phyloP scores from a whole-genome alignment of 2,329 filamentous ascomycete genomes.

The Remersonia thermophila region DNA sequence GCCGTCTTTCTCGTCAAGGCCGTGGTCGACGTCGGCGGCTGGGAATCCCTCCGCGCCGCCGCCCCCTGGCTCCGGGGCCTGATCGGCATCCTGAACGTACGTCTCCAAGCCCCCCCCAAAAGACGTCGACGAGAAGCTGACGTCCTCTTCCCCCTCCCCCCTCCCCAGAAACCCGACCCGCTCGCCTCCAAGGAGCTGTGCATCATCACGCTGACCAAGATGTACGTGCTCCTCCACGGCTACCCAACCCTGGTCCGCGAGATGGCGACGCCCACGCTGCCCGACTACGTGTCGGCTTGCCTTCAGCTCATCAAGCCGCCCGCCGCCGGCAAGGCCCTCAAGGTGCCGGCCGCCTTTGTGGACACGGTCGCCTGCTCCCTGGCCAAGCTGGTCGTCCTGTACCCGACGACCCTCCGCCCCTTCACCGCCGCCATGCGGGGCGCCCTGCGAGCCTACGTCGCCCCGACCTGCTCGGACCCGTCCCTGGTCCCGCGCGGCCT shows the following conservation, averaged over 20 bases:
- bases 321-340: conserved; percentile 25
- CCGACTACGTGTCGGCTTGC: conserved; percentile 60
- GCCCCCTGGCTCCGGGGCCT: conserved; percentile 69
- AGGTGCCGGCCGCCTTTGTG: conserved; percentile 38
- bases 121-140: too few relatives aligned
- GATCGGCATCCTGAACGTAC: conserved; percentile 58
- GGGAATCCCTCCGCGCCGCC: conserved; percentile 63
- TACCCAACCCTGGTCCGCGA: conserved; percentile 77
- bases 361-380: conserved; percentile 63
- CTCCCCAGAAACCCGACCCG: conserved; percentile 66
- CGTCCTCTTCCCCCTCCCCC: too few relatives aligned
- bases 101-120: conserved; percentile 15
- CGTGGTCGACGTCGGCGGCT: conserved; percentile 69
- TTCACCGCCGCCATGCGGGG: conserved; percentile 56
- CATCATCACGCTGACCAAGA: conserved; percentile 65
- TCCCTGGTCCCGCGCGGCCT: conserved; percentile 39
- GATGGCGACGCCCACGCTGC: conserved; percentile 72
- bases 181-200: conserved; percentile 62
- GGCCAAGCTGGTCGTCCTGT: conserved; percentile 59
- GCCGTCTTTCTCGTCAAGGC: conserved; percentile 71
- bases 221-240: conserved; percentile 71
- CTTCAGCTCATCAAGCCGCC: conserved; percentile 49
- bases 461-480: conserved; percentile 46
- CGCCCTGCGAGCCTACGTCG: conserved; percentile 47
- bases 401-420: conserved; percentile 72